phyloP scores from a whole-genome alignment of 495 filamentous ascomycete species.

The Parachaetomium inaequale region DNA sequence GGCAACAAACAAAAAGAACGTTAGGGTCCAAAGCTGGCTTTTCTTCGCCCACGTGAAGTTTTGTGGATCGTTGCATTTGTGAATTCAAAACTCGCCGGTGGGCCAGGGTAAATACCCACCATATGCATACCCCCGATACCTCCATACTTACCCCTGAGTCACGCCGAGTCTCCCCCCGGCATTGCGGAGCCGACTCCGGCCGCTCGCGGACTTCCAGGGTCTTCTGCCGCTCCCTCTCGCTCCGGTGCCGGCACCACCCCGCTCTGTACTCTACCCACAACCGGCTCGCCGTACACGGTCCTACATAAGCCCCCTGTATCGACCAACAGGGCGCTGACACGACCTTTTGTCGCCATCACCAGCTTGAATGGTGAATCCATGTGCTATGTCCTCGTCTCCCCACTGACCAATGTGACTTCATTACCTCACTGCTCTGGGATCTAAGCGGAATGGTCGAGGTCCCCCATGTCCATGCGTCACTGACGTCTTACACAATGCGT shows the following conservation, averaged over 20 bases:
- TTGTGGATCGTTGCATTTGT: neutral
- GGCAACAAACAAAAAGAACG: neutral
- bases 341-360: neutral
- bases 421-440: too few relatives aligned
- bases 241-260: constrained; percentile 9
- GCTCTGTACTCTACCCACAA: neutral
- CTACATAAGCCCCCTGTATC: neutral
- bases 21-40: neutral
- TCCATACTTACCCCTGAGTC: constrained; percentile 11
- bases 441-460: too few relatives aligned
- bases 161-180: neutral
- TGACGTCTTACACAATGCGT: neutral
- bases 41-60: neutral
- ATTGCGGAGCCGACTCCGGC: neutral
- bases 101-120: neutral
- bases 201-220: neutral
- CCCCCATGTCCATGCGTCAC: neutral
- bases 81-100: neutral
- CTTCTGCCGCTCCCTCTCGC: neutral
- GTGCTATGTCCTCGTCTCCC: neutral
- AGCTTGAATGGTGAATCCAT: neutral
- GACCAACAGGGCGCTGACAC: neutral
- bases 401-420: constrained; percentile 4
- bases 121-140: constrained; percentile 4
- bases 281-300: neutral